Percentiles rank a stretch among this genome's conserved stretches.
These are phyloP conservation scores for Theileria parva DNA, from an alignment of 169 alveolate species.

Conservation along the genomic window DNA sequence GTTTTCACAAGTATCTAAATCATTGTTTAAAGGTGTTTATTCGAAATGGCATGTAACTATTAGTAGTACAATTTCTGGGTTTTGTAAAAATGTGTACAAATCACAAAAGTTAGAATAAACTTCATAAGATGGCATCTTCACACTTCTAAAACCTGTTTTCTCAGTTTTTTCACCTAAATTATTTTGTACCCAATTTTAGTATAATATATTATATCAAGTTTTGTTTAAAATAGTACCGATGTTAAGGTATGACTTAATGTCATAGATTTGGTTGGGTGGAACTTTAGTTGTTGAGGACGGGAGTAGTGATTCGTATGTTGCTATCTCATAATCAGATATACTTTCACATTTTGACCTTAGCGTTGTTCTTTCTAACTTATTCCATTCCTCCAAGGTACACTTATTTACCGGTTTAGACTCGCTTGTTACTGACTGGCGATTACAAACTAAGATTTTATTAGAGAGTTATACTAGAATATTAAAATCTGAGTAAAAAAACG, in stretches of 20 bases:
- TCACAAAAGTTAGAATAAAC: constrained; percentile 59
- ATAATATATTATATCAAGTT: neutral
- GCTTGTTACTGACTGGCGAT: constrained; percentile 47
- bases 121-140: constrained; percentile 32
- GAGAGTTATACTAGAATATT: neutral
- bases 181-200: neutral
- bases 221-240: neutral
- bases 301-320: constrained; percentile 42
- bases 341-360: constrained; percentile 21
- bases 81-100: constrained; percentile 30
- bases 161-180: constrained; percentile 1
- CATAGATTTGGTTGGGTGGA: constrained; percentile 28
- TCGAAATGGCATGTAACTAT: neutral
- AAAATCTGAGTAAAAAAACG: neutral
- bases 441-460: constrained; percentile 30
- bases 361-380: constrained; percentile 3
- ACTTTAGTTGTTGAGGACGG: constrained; percentile 1
- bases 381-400: constrained; percentile 55
- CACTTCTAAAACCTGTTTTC: neutral
- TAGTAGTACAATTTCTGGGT: constrained; percentile 36
- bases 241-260: constrained; percentile 23
- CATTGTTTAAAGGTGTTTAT: neutral
- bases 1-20: constrained; percentile 44
- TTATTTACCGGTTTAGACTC: constrained; percentile 8
- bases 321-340: constrained; percentile 48